Evolutionary conservation across 768 basidiomycete species (phyloP).

Genomic region (Chalciporus pseudorubinellus): DNA sequence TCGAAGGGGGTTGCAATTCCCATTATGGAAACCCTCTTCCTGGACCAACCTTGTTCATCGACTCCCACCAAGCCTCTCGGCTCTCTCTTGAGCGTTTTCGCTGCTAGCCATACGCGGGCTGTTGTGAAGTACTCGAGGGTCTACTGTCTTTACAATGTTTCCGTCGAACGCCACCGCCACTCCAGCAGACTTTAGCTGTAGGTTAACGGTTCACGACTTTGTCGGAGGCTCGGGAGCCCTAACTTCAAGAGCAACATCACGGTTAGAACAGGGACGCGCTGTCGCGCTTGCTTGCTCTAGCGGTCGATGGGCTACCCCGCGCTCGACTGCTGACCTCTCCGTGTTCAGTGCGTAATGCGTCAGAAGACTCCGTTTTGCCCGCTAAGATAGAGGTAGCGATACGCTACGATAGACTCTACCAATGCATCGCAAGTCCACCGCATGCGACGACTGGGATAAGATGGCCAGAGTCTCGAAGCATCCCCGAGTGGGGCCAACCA

Average conservation of each 20-base stretch:
- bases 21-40: not conserved
- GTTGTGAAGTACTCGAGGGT: no score
- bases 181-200: slow-evolving; percentile 1
- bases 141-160: not conserved
- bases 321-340: slow-evolving; percentile 8
- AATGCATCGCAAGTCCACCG: slow-evolving; percentile 23
- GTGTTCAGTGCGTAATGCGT: slow-evolving; percentile 22
- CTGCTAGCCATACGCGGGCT: no score
- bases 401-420: slow-evolving; percentile 18
- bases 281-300: slow-evolving; percentile 17
- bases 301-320: slow-evolving; percentile 22
- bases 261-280: slow-evolving; percentile 20
- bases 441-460: not conserved
- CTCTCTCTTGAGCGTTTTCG: not conserved
- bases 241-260: not conserved
- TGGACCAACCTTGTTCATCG: no score
- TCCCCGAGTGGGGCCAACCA: slow-evolving; percentile 41
- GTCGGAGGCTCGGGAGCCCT: not conserved
- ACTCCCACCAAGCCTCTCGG: no score
- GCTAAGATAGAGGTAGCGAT: slow-evolving; percentile 20
- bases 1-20: not conserved
- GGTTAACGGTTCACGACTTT: slow-evolving; percentile 26
- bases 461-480: slow-evolving; percentile 1
- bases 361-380: not conserved
- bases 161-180: not conserved